Base-by-base conservation (phyloP, 208 protist genomes). In the Leptomonas pyrrhocoris region DNA sequence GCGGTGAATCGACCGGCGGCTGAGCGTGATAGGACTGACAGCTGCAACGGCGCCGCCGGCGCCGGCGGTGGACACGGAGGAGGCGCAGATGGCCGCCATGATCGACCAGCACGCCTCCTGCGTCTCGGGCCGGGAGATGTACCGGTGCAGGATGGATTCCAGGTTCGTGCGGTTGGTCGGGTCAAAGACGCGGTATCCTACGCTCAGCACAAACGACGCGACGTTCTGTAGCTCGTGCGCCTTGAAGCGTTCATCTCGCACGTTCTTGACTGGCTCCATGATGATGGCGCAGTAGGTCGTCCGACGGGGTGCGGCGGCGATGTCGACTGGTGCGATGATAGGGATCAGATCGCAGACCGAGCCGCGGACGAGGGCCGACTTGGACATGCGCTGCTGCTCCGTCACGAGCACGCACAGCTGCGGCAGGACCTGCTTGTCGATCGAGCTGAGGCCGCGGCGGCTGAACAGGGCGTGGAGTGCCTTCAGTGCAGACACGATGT, bases 251-350 rank as follows among this genome's bases (percentile, higher is more conserved):
- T 97, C 89, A 53, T 94, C 88, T 11, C 92, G 92, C 30, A 97
- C 83, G 56, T 97, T 97, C 79, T 97, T 97, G 27, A 95, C 90
- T 28, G 92, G 90, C 70, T 97, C 90, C 92, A 97, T 97, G 54
- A 97, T 83, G 58, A 95, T 91, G 23, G 86, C 90, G 51, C 81
- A 88, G 74, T 97, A 97, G 25, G 87, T 86, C 19, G 76, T 77
- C 43, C 87, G 86, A 13, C 92, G 84, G 23, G 85, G 73, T 9
- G 83, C 59, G 18, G 80, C 86, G 27, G 59, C 50, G 42, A 94
- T 89, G 65, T 97, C 92, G 15, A 86, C 81, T 18, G 86, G 81
- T 0, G 92, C 92, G 69, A 97, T 93, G 53, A 94, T 81, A 0
- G 92, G 92, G n/a, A 97, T 85, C 30, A 97, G 74, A 62, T 94